Conservation (phyloP, 108 stramenopile genomes). For the Pseudonitzschia multiseries region DNA sequence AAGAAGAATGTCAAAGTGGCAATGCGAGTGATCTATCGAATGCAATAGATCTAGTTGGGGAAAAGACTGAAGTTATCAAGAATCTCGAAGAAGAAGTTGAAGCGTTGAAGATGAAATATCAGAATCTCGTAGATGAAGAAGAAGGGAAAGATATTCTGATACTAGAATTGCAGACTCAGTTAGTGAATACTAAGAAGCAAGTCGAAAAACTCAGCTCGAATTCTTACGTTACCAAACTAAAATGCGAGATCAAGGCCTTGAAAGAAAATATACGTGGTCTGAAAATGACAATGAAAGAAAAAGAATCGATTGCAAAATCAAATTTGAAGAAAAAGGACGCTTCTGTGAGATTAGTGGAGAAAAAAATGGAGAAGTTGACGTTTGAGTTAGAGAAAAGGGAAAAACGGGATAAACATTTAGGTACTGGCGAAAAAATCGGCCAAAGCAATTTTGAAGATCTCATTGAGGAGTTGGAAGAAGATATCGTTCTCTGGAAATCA, state of each 20-base stretch:
- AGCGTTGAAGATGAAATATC: neutral
- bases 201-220: slow-evolving; percentile 16
- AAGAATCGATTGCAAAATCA: neutral
- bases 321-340: slow-evolving; percentile 24
- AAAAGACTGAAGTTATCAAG: neutral
- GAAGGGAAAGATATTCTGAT: slow-evolving; percentile 18
- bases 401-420: slow-evolving; percentile 4
- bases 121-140: neutral
- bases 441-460: slow-evolving; percentile 18
- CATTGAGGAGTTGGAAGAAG: slow-evolving; percentile 34
- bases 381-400: slow-evolving; percentile 21
- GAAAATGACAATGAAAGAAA: slow-evolving; percentile 19
- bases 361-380: slow-evolving; percentile 20
- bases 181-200: slow-evolving; percentile 18
- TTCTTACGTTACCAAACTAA: slow-evolving; percentile 14
- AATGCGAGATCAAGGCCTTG: slow-evolving; percentile 28
- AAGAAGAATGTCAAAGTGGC: neutral
- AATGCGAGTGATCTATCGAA: neutral
- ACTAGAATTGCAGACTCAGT: slow-evolving; percentile 20
- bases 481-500: slow-evolving; percentile 35
- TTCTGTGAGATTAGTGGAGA: slow-evolving; percentile 8
- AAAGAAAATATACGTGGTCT: slow-evolving; percentile 6
- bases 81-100: neutral
- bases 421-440: neutral
- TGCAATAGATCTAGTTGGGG: neutral